Percentiles rank a stretch among this genome's conserved stretches.
Evolutionary conservation across 768 basidiomycete species (phyloP).

Genomic region (Rhodocollybia butyracea): DNA sequence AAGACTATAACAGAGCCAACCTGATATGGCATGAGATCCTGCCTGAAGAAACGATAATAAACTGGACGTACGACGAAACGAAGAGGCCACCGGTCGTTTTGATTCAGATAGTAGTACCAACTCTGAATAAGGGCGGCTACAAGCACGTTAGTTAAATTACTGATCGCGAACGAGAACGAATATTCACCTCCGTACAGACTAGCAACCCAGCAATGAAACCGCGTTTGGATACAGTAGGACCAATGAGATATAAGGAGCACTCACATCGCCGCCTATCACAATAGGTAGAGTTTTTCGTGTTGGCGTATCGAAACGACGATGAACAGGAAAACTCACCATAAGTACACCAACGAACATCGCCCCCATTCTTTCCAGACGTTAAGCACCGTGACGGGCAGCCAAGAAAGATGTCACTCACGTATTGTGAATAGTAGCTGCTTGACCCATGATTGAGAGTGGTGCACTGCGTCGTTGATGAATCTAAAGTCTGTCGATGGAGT

Average conservation of each 20-base stretch:
- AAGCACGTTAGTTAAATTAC: neutral
- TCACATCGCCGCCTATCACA: neutral
- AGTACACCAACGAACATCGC: slow-evolving; percentile 5
- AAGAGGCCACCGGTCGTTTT: slow-evolving; percentile 5
- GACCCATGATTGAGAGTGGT: neutral
- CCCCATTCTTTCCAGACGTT: neutral
- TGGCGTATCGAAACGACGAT: too few relatives aligned
- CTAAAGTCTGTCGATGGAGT: neutral
- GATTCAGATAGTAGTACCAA: slow-evolving; percentile 4
- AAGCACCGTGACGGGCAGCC: neutral
- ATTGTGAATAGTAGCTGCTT: slow-evolving; percentile 2
- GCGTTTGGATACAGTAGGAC: neutral
- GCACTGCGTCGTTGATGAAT: neutral
- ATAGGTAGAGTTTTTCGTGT: too few relatives aligned
- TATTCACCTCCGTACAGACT: neutral
- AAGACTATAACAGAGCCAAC: neutral
- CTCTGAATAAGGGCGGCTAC: slow-evolving; percentile 1
- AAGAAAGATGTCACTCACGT: neutral
- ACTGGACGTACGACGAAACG: neutral
- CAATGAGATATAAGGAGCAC: neutral
- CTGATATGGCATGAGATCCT: neutral
- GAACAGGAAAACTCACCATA: too few relatives aligned
- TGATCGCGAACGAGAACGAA: neutral
- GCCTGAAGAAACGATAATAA: neutral
- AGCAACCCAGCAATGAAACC: neutral